Evolutionary conservation across 2,329 filamentous ascomycete species (phyloP), one percentile per base, ranked within the genome.

Genomic region (Nemania sp.): DNA sequence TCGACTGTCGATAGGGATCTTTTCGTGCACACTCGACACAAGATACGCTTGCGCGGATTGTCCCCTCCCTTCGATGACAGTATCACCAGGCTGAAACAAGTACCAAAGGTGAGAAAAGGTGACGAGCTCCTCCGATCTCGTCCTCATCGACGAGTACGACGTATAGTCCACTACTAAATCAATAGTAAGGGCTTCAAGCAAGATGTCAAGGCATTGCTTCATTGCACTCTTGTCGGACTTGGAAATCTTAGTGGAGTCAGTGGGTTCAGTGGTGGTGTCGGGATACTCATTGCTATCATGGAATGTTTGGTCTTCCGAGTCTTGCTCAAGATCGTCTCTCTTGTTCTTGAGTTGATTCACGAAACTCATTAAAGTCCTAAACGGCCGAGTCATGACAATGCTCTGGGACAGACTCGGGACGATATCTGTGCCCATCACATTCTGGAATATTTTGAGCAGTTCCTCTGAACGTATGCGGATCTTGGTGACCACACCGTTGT

Each of bases 1-100:
- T 22, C 22, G n/a, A 22, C 45, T 24, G 45, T 11, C 20, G 22
- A 6, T 22, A 24, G 45, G 11, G 41, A 45, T 22, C 45, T 22
- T 49, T 11, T 49, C 45, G 45, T 49, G 45, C n/a, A 49, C 45
- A 22, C 20, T 49, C 45, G 22, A 49, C 45, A 49, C 45, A 49
- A 8, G 18, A 49, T 49, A 49, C 5, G 45, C 45, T 22, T 49
- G 45, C 22, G 20, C 45, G 45, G 45, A 49, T 49, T 8, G 2
- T 22, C 45, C 45, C 18, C 45, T 49, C 3, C 45, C 45, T 22
- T 49, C 45, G 11, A 49, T n/a, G 20, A 49, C 11, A 49, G 18
- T 22, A 49, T 49, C 45, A 5, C 45, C 45, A 4, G 45, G 45
- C 11, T 49, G 45, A 11, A 49, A 49, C 7, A 49, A 11, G 20